Evolutionary conservation across 805 yeast species (phyloP), one percentile per base, ranked within the genome.

Genomic region (Sugiyamaella marilandica): DNA sequence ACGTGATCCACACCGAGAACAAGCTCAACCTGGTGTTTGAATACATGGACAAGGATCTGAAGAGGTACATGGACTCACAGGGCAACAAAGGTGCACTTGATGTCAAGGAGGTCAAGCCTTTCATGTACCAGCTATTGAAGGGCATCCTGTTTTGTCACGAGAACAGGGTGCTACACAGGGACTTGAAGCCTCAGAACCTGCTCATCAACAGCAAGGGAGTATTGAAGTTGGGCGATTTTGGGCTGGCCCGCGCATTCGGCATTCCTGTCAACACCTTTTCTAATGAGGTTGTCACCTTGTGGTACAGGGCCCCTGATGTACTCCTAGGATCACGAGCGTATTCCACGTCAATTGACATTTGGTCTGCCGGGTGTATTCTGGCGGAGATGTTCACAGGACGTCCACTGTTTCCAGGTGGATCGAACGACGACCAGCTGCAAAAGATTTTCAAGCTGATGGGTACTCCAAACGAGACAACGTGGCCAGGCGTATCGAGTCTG

Each of bases 361-460:
- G 99, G 99, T 89, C 97, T 14, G 95, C 96, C 13, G 99, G 99
- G 13, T 94, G 99, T 71, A 94, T 94, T 51, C 80, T 94, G 68
- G 98, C 97, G 2, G 99, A 94, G 66, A 92, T 94, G 98, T 85
- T 94, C 65, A 87, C 96, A n/a, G 96, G 99, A 32, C 85, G 92
- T 64, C 98, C 99, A 0, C 74, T 94, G 49, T 94, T 94, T 70
- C 96, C 98, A 18, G 99, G 99, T 32, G 83, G 92, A 10, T 88
- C 96, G 39, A 95, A 92, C 69, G 97, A 94, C 52, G 99, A 94
- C 71, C 98, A 94, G 70, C 77, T 94, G 62, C 80, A 85, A 69
- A 87, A 88, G 66, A 94, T 94, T 49, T 94, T 94, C 74, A 82
- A 95, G 66, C 75, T 91, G 24, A 83, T 94, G 86, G 99, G 99